Conservation (phyloP, 2,329 filamentous ascomycete species). For the Akanthomyces uredinophilus region DNA sequence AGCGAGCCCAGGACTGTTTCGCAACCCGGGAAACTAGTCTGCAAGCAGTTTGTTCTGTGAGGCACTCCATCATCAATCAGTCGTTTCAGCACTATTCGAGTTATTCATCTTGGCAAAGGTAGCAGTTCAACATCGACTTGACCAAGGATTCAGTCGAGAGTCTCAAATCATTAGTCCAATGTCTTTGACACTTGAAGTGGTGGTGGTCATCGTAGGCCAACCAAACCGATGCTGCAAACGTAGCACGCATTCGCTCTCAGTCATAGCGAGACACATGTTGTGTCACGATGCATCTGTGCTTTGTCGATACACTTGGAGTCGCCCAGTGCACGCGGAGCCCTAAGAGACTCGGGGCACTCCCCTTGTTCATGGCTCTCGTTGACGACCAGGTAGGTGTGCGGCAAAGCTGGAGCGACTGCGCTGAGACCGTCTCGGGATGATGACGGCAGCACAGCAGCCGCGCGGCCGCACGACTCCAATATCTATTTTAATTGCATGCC, state of each 20-base stretch:
- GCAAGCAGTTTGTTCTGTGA: not conserved
- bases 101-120: not conserved
- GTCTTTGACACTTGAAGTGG: not conserved
- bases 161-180: too few relatives aligned
- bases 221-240: not conserved
- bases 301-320: slow-evolving; percentile 5
- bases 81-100: not conserved
- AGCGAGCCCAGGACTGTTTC: not conserved
- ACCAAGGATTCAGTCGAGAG: not conserved
- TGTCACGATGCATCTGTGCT: not conserved
- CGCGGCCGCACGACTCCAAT: not conserved
- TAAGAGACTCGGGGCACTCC: not conserved
- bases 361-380: not conserved
- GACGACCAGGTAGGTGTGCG: slow-evolving; percentile 3
- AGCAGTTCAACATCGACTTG: not conserved
- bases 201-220: not conserved
- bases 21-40: not conserved
- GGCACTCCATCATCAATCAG: not conserved
- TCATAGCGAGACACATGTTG: slow-evolving; percentile 9
- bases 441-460: not conserved
- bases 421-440: not conserved
- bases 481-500: not conserved
- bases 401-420: not conserved
- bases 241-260: slow-evolving; percentile 9
- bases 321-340: not conserved